Percentiles rank a stretch among this genome's conserved stretches.
These are phyloP conservation scores for Leucocoprinus leucothites DNA, from an alignment of 768 basidiomycete genomes.

Conservation along the genomic window DNA sequence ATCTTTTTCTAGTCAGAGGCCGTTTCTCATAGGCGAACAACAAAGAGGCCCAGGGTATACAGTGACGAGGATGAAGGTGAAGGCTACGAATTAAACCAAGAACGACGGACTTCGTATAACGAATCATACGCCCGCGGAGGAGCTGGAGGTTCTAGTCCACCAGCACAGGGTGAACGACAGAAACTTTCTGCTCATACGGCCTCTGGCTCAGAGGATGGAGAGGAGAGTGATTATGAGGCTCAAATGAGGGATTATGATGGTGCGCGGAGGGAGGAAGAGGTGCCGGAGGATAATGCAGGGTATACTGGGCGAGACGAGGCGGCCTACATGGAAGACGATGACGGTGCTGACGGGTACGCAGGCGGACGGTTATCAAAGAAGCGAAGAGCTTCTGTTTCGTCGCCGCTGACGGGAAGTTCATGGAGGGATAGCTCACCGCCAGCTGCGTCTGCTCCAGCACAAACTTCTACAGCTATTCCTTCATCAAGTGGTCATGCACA, in stretches of 20 bases:
- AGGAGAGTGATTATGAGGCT: neutral
- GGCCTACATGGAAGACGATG: neutral
- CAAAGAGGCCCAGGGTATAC: slow-evolving; percentile 22
- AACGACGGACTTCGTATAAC: slow-evolving; percentile 3
- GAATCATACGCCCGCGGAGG: neutral
- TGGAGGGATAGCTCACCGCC: neutral
- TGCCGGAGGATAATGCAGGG: neutral
- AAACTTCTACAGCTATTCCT: too few species aligned
- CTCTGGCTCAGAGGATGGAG: neutral
- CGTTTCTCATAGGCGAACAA: neutral
- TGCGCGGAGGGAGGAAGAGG: neutral
- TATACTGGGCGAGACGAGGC: too few species aligned
- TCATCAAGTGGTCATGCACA: neutral
- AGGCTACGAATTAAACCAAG: slow-evolving; percentile 16
- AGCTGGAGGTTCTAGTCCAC: neutral
- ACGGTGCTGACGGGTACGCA: neutral
- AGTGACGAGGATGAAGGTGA: slow-evolving; percentile 27
- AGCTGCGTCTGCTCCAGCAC: neutral
- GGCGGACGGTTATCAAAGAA: neutral
- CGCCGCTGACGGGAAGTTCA: neutral
- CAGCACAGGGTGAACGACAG: neutral
- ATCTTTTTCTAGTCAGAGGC: slow-evolving; percentile 5
- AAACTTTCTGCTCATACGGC: neutral
- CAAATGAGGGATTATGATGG: neutral
- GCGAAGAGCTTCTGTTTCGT: neutral